These are phyloP conservation scores for Solanum habrochaites DNA, from an alignment of 257 asterid species.

Conservation along the genomic window DNA sequence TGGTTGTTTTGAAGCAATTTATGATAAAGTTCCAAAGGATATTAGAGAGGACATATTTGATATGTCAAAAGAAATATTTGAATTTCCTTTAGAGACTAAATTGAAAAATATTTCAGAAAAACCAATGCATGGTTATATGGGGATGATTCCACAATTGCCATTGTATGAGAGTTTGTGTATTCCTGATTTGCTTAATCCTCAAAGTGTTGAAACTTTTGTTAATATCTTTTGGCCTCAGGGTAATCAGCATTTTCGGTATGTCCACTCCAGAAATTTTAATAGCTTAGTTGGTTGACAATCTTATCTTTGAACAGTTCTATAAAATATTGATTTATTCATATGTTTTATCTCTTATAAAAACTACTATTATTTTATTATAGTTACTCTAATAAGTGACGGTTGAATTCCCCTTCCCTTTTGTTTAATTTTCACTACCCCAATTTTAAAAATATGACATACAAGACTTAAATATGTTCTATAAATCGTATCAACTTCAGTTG, in stretches of 20 bases:
- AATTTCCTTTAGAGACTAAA: not conserved
- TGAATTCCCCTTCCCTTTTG: no score
- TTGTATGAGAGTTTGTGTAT: not conserved
- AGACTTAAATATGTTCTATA: no score
- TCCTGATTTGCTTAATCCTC: not conserved
- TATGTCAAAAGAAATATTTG: not conserved
- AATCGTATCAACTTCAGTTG: no score
- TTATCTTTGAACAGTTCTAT: no score
- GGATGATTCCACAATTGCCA: not conserved
- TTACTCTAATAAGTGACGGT: no score
- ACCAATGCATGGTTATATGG: not conserved
- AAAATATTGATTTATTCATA: no score
- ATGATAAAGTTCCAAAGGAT: not conserved
- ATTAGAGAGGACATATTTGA: not conserved
- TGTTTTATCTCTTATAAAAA: no score
- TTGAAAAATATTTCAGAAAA: not conserved
- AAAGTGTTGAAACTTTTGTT: not conserved
- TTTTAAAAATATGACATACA: no score
- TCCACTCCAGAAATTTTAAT: no score
- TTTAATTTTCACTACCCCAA: no score
- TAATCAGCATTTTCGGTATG: not conserved
- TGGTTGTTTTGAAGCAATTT: not conserved
- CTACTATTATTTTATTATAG: no score
- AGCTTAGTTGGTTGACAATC: no score
- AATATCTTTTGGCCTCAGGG: not conserved